These are phyloP conservation scores for Lentinula raphanica DNA, from an alignment of 768 basidiomycete genomes.

Conservation along the genomic window DNA sequence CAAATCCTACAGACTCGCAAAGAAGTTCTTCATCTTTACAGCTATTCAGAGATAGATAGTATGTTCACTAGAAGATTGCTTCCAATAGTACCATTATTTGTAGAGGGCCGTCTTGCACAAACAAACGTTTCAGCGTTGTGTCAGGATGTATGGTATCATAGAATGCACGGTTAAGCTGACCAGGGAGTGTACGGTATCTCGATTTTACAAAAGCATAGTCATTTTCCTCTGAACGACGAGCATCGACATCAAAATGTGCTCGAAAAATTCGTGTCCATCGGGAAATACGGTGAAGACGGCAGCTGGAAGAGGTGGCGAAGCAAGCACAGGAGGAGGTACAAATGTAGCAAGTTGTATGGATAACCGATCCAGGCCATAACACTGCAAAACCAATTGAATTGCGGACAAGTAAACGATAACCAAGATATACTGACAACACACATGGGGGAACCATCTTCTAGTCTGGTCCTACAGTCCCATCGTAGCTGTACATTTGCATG, in stretches of 20 bases:
- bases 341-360: conserved; percentile 37
- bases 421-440: conserved; percentile 33
- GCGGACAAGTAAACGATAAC: background rate
- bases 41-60: no score
- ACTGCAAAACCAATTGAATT: conserved; percentile 15
- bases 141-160: no score
- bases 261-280: conserved; percentile 37
- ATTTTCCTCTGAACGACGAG: conserved; percentile 38
- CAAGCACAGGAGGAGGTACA: conserved; percentile 41
- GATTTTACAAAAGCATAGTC: conserved; percentile 11
- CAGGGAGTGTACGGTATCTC: no score
- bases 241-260: conserved; percentile 40
- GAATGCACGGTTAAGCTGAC: no score
- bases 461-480: conserved; percentile 41
- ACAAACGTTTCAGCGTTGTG: no score
- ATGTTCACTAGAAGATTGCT: no score
- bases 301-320: conserved; percentile 41
- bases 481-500: conserved; percentile 29
- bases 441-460: conserved; percentile 43
- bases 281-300: conserved; percentile 42
- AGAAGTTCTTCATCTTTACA: no score
- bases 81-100: no score
- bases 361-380: conserved; percentile 23
- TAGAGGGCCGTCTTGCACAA: no score
- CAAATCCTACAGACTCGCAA: no score